Evolutionary conservation across 805 yeast species (phyloP), one percentile per base, ranked within the genome.

Genomic region (Lipomyces oligophaga): DNA sequence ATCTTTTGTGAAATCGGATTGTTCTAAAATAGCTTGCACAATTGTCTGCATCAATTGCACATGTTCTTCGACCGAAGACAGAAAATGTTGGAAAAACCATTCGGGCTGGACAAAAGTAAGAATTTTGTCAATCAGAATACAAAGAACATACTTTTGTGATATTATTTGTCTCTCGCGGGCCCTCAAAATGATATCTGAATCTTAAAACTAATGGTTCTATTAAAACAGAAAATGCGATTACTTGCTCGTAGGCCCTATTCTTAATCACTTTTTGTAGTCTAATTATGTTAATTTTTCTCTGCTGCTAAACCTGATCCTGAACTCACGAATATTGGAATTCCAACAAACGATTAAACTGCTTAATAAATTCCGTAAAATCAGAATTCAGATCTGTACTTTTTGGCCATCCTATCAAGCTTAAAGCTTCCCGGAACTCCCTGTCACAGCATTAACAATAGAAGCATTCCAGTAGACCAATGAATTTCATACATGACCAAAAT

Each of bases 161-260:
- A 36, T 78, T 73, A 57, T 81, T 81, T 0, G 89, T 83, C 27
- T 80, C 83, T 32, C 63, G 67, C 24, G 72, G 66, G 3, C 75
- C 67, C 39, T 75, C 74, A 58, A 83, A 83, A 60, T 84, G 86
- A 64, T 66, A 83, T 33, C 70, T 65, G 59, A 84, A 78, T 34
- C 84, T 70, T 10, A 70, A 55, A 5, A 66, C 65, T 24, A 81
- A 67, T 1, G 77, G 75, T 21, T 64, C 62, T 2, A 76, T 61
- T 25, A 83, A 61, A 0, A 68, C 60, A 34, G 70, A 73, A 33
- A 80, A 64, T 0, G 78, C 55, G 15, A 55, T 27, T 6, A 55
- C 34, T 20, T 43, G 33, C 4, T 47, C 47, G 10, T 30, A 37
- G 13, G 28, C 20, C 5, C 20, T 13, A 3, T 31, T 16, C 31